Conservation (phyloP, 2,329 filamentous ascomycete genomes). For the Scedosporium dehoogii region DNA sequence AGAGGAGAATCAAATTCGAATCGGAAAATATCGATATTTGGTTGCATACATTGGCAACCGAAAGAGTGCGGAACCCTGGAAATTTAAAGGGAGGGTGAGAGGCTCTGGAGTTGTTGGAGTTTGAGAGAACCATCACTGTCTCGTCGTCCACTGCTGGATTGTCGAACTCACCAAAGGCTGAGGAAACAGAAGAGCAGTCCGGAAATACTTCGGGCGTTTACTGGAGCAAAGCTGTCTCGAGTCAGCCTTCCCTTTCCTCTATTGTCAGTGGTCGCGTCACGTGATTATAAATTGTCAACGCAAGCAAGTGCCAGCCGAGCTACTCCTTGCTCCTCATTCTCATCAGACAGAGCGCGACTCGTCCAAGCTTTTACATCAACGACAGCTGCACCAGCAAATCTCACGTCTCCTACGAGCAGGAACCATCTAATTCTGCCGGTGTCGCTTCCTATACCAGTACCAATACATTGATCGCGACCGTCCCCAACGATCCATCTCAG, state of each 20-base stretch:
- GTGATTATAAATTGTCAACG: conserved; percentile 9
- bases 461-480: conserved; percentile 10
- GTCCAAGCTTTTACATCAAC: neutral
- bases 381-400: neutral
- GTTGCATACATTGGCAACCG: too few species aligned
- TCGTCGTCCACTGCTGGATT: too few species aligned
- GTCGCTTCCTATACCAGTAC: neutral
- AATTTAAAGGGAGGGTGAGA: too few species aligned
- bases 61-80: too few species aligned
- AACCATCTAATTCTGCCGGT: conserved; percentile 1
- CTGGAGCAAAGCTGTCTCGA: neutral
- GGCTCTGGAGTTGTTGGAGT: neutral
- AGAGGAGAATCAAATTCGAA: neutral
- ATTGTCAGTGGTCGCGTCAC: conserved; percentile 1
- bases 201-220: neutral
- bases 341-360: conserved; percentile 7
- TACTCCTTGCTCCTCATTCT: conserved; percentile 6
- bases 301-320: neutral
- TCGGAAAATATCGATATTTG: too few species aligned
- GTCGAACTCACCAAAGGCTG: neutral
- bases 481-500: neutral
- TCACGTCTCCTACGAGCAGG: neutral
- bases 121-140: neutral
- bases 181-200: neutral
- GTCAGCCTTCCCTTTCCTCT: neutral